Percentiles rank a stretch among this genome's conserved stretches.
Conservation (phyloP, 148 eudicot species). For the Spergularia bocconei region DNA sequence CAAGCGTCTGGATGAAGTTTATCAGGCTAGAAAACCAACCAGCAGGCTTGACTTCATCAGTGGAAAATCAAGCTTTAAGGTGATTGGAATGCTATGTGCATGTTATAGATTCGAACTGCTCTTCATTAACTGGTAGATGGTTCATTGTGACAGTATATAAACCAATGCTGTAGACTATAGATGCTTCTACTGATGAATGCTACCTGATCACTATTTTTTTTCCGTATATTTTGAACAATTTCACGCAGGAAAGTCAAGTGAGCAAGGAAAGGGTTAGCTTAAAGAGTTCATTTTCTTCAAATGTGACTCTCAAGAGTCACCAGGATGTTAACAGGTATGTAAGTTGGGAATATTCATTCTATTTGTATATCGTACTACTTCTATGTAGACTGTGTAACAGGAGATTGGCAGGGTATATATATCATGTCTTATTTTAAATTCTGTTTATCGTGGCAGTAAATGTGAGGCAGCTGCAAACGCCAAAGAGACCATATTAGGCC, state of each 20-base stretch:
- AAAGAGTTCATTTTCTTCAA: slow-evolving; percentile 42
- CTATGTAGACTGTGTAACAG: neutral
- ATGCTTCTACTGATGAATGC: neutral
- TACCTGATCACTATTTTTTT: slow-evolving; percentile 1
- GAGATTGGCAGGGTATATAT: neutral
- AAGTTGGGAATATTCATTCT: neutral
- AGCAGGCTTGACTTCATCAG: slow-evolving; percentile 51
- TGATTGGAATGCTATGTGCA: slow-evolving; percentile 27
- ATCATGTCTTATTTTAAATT: slow-evolving; percentile 11
- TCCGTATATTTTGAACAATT: slow-evolving; percentile 9
- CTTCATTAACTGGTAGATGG: slow-evolving; percentile 2
- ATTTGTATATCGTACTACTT: neutral
- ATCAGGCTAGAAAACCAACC: slow-evolving; percentile 65
- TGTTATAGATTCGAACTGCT: neutral
- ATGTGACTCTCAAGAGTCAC: slow-evolving; percentile 37
- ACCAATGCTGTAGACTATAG: neutral
- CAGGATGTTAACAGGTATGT: slow-evolving; percentile 33
- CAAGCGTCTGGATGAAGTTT: slow-evolving; percentile 69
- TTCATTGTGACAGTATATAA: neutral
- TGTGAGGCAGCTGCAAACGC: slow-evolving; percentile 35
- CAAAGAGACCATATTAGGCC: slow-evolving; percentile 27
- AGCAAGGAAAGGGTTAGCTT: slow-evolving; percentile 31
- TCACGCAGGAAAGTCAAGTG: slow-evolving; percentile 41
- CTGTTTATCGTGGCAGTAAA: slow-evolving; percentile 33
- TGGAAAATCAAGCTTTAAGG: slow-evolving; percentile 65